Base-by-base conservation (phyloP, 257 asterid species). In the Salvia hispanica region DNA sequence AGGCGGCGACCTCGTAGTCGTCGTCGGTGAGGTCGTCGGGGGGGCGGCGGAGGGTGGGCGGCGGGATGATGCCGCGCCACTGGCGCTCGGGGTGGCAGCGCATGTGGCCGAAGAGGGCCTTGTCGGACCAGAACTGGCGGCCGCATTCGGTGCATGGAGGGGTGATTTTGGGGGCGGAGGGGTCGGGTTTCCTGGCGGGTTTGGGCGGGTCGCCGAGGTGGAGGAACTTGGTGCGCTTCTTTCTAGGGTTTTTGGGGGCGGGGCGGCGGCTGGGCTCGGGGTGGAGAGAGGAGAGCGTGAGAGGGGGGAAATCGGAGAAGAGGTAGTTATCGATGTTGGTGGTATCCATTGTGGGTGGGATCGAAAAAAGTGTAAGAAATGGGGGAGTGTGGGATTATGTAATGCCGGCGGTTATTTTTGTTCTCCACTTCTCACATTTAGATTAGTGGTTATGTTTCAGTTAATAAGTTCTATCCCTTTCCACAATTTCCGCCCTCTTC, bases 41-140 rank as follows among this genome's bases (percentile, higher is more conserved):
- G 50, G 6, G 39, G 50, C 64, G 40, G 52, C 66, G 69, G 33
- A 63, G 2, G 71, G 66, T 64, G 28, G 85, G 83, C 2, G 95
- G 96, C 0, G 95, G 96, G 40, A 61, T 91, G 8, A 93, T 90
- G 0, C 99, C 99, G 0, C 99, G 85, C 97, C 97, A 93, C 42
- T 84, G 81, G 9, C 99, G 91, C 62, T 90, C 96, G 0, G 99
- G 99, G 75, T 93, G 99, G 81, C 99, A 93, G 43, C 99, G 91
- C 99, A 93, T 93, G 77, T 93, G 99, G 52, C 99, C 99, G 62
- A 83, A 93, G 48, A 93, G 99, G 13, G 99, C 99, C 59, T 93
- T 93, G 88, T 76, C 66, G 0, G 99, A 90, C 91, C 86, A 84
- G 72, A 93, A 93, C 40, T 64, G 81, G 64, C 76, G 79, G 28